Evolutionary conservation across 345 rosid genomes (phyloP).

Genomic region (Euclidium syriacum): DNA sequence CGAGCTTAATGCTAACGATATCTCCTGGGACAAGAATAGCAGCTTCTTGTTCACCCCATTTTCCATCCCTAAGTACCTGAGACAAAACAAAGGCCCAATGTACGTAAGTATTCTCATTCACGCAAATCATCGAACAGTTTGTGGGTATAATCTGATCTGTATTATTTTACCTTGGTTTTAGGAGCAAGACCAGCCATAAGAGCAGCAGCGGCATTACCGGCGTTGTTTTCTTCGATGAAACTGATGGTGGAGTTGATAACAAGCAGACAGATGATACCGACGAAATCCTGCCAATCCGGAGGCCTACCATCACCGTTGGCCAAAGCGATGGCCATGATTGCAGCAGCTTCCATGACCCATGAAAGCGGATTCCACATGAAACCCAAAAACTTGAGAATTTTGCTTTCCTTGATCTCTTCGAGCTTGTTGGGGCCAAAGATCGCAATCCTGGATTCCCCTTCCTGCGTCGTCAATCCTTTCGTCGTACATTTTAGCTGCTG

Average conservation of each 20-base stretch:
- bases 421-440: conserved; percentile 95
- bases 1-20: conserved; percentile 77
- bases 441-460: conserved; percentile 67
- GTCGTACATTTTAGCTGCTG: conserved; percentile 78
- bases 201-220: conserved; percentile 90
- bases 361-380: conserved; percentile 95
- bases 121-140: background rate
- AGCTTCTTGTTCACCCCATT: conserved; percentile 75
- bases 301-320: conserved; percentile 71
- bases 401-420: conserved; percentile 95
- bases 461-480: conserved; percentile 57
- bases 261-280: conserved; percentile 72
- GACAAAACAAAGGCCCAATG: too few relatives aligned
- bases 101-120: background rate
- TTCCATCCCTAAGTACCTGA: conserved; percentile 81
- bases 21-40: conserved; percentile 85
- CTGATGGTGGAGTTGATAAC: conserved; percentile 87
- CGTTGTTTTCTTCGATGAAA: conserved; percentile 90
- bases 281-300: conserved; percentile 94
- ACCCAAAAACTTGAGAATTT: conserved; percentile 70
- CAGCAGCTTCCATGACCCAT: conserved; percentile 95
- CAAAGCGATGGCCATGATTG: conserved; percentile 81
- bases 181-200: conserved; percentile 99
- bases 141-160: too few relatives aligned
- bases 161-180: conserved; percentile 80